These are phyloP conservation scores for Neurospora sp. DNA, from an alignment of 495 filamentous ascomycete species.

Conservation along the genomic window DNA sequence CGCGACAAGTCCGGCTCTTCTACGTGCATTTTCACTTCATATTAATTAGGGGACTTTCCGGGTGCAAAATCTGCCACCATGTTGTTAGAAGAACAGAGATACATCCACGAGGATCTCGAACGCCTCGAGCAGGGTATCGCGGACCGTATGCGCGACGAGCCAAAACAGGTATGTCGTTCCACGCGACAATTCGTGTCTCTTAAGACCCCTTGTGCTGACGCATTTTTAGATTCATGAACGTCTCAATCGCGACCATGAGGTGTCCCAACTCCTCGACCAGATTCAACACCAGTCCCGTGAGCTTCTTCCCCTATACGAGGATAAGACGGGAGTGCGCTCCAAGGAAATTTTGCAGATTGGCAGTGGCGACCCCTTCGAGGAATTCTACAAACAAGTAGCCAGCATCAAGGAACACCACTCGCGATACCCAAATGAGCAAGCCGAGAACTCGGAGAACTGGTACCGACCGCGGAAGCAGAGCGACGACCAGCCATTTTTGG, in stretches of 20 bases:
- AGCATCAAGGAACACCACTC: conserved; percentile 80
- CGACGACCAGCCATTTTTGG: conserved; percentile 59
- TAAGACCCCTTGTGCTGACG: conserved; percentile 16
- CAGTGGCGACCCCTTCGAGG: conserved; percentile 80
- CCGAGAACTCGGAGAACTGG: conserved; percentile 87
- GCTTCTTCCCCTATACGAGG: conserved; percentile 75
- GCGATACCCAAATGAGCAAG: conserved; percentile 85
- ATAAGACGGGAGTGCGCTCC: conserved; percentile 57
- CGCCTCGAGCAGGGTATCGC: conserved; percentile 87
- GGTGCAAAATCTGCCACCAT: conserved; percentile 33
- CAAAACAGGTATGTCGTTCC: conserved; percentile 59
- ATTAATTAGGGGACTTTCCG: not conserved
- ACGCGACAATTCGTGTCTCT: not conserved
- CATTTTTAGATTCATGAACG: conserved; percentile 66
- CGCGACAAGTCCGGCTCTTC: not conserved
- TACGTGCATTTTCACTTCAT: not conserved
- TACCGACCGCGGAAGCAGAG: conserved; percentile 58
- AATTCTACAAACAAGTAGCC: conserved; percentile 78
- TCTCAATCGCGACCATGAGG: conserved; percentile 80
- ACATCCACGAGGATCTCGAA: conserved; percentile 91
- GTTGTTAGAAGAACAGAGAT: conserved; percentile 86
- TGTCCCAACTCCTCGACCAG: conserved; percentile 72
- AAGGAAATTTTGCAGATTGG: conserved; percentile 77
- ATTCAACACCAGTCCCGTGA: conserved; percentile 78
- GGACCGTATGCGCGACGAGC: conserved; percentile 79